These are phyloP conservation scores for Dillenia suffruticosa DNA, from an alignment of 164 flowering plant genomes.

Conservation along the genomic window DNA sequence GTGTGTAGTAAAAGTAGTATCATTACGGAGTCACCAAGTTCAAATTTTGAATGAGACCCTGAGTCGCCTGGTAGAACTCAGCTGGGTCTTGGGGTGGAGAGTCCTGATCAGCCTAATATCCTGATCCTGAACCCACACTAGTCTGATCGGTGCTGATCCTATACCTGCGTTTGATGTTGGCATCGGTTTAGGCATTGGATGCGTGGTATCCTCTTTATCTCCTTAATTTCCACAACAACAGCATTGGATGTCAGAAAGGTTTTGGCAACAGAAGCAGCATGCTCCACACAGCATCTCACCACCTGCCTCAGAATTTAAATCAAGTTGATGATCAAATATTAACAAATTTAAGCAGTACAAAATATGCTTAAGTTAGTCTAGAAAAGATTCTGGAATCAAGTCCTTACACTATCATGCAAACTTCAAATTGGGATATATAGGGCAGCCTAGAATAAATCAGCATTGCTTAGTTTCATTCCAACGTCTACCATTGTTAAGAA, in stretches of 20 bases:
- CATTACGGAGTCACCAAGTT: too few relatives aligned
- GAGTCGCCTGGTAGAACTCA: too few relatives aligned
- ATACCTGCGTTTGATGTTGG: constrained; percentile 22
- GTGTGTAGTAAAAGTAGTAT: too few relatives aligned
- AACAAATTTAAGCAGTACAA: not conserved
- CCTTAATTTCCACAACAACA: constrained; percentile 58
- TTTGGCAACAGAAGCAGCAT: constrained; percentile 78
- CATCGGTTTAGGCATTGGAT: constrained; percentile 26
- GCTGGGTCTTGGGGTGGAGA: too few relatives aligned
- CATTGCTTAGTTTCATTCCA: too few relatives aligned
- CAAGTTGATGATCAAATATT: not conserved
- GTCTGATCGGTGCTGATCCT: not conserved
- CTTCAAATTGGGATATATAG: too few relatives aligned
- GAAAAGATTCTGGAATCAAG: not conserved
- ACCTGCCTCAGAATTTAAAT: constrained; percentile 37
- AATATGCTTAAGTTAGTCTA: not conserved
- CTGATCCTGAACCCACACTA: too few relatives aligned
- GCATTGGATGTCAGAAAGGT: constrained; percentile 66
- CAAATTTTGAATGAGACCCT: too few relatives aligned
- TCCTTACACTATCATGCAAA: too few relatives aligned
- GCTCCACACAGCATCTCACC: constrained; percentile 76
- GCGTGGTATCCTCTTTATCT: constrained; percentile 25
- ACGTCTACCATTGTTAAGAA: too few relatives aligned
- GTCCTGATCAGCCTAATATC: too few relatives aligned
- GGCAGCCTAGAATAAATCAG: too few relatives aligned